Percentiles rank a stretch among this genome's conserved stretches.
Evolutionary conservation across 164 flowering plant genomes (phyloP).

Genomic region (Chimonanthus salicifolius): DNA sequence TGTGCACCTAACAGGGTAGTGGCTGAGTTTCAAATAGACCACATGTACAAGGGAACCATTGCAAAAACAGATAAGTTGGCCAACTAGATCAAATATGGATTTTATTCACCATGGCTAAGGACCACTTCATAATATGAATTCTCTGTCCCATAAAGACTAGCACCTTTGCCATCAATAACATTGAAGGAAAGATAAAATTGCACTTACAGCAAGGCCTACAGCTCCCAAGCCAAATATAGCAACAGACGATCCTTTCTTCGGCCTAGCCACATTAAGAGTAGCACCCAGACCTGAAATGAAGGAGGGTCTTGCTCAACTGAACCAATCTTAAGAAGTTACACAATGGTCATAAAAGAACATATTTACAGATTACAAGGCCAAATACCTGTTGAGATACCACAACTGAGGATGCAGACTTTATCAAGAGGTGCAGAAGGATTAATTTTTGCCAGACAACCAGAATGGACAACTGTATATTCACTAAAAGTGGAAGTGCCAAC

Average conservation of each 20-base stretch:
- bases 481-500: conserved; percentile 76
- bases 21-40: too few species aligned
- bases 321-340: not conserved
- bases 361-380: not conserved
- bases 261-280: conserved; percentile 73
- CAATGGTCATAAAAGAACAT: not conserved
- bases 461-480: conserved; percentile 62
- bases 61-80: not conserved
- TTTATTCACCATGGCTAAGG: not conserved
- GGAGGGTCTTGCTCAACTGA: not conserved
- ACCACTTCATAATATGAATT: not conserved
- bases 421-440: conserved; percentile 30
- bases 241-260: conserved; percentile 50
- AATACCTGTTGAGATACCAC: conserved; percentile 63
- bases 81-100: not conserved
- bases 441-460: conserved; percentile 63
- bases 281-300: conserved; percentile 60
- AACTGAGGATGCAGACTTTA: conserved; percentile 53
- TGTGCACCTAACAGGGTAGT: too few species aligned
- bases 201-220: conserved; percentile 76
- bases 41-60: too few species aligned
- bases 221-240: conserved; percentile 84
- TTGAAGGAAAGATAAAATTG: not conserved
- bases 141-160: not conserved
- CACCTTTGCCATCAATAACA: not conserved